Evolutionary conservation across 495 filamentous ascomycete genomes (phyloP), one percentile per base, ranked within the genome.

Genomic region (Hyaloscypha bicolor): DNA sequence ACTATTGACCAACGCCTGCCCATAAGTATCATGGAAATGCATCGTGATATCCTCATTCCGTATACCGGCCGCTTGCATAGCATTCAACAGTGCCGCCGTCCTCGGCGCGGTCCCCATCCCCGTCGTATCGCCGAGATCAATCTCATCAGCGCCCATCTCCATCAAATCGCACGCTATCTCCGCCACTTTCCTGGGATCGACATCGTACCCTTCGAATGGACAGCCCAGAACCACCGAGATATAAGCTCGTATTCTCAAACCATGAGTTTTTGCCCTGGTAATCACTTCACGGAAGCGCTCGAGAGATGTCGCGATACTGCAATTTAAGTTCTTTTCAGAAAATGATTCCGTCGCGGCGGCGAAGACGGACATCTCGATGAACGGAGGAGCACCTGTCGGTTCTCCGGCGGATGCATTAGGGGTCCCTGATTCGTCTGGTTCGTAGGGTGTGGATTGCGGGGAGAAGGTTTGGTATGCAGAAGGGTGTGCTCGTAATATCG

Each of bases 11-110:
- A 98, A 80, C 9, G 96, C 96, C 79, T 95, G 91, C 11, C 94
- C 96, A 77, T 96, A 99, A 5, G 96, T 99, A 72, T 99, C 93
- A 69, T 98, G 95, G 74, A 97, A 97, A 73, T 99, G 95, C 76
- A 96, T 87, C 2, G 94, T 94, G 2, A 99, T 71, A 71, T 96
- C 93, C 70, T 91, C 88, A 42, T 84, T 89, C 53, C 88, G 82
- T 56, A 98, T 88, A 0, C 93, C 92, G 4, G 93, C 91, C 5
- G 88, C 87, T 29, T 83, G 81, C 73, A 97, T 81, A 22, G 91
- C 87, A 62, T 83, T 80, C 64, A 96, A 77, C 51, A 96, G 82
- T 72, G 88, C 85, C 71, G 85, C 81, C 0, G 91, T 95, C 29
- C 90, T 83, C 1, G 93, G 92, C 25, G 90, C 92, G 0, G 95